These are phyloP conservation scores for Cryptomeria japonica DNA, from an alignment of 75 land plant species.

Conservation along the genomic window DNA sequence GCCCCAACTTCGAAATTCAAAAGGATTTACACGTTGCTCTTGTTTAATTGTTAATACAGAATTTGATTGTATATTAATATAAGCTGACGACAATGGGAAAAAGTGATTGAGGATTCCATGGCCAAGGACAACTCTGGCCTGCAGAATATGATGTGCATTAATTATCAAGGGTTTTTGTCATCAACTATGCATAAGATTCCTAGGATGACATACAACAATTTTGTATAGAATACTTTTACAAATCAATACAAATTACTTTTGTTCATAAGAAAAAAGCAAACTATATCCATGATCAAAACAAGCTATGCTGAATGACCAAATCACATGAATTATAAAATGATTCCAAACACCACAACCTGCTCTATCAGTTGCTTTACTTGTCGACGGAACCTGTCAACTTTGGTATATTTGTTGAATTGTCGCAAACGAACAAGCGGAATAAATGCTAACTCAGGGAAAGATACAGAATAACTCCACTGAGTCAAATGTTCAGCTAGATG, in stretches of 20 bases:
- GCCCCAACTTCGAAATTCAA: neutral
- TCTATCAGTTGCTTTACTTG: slow-evolving; percentile 79
- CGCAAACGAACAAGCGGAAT: slow-evolving; percentile 74
- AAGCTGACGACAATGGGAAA: neutral
- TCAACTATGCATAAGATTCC: neutral
- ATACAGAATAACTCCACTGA: slow-evolving; percentile 90
- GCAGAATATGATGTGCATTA: neutral
- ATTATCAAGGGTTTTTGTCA: neutral
- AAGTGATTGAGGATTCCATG: neutral
- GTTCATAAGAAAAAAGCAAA: neutral
- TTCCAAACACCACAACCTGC: slow-evolving; percentile 49
- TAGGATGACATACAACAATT: neutral
- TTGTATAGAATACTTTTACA: neutral
- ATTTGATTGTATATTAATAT: neutral
- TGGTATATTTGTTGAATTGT: slow-evolving; percentile 74
- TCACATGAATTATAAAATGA: neutral
- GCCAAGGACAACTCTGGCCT: neutral
- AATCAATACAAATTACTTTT: neutral
- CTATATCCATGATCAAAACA: neutral
- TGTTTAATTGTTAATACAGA: neutral
- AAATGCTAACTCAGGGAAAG: slow-evolving; percentile 92
- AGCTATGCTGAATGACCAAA: neutral
- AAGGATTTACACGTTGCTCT: neutral
- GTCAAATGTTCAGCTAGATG: slow-evolving; percentile 89
- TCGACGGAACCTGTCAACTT: slow-evolving; percentile 80